phyloP scores from a whole-genome alignment of 176 grass and related monocot species.

The Lolium perenne region DNA sequence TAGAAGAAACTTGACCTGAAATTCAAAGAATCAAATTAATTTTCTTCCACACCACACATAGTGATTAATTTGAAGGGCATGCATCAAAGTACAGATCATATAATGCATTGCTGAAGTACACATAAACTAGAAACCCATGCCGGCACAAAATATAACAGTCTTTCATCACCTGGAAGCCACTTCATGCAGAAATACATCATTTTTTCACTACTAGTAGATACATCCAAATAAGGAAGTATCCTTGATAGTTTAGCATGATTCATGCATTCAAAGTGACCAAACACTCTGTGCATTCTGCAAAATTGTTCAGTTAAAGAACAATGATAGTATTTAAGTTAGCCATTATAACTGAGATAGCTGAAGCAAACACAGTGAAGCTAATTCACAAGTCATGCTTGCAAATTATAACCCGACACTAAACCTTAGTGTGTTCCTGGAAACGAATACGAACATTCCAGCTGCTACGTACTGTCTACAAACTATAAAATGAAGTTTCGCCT shows the following conservation, averaged over 20 bases:
- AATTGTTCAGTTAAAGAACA: background rate
- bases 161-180: background rate
- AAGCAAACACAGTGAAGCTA: background rate
- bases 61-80: background rate
- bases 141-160: background rate
- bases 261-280: background rate
- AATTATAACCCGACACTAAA: background rate
- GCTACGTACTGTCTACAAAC: background rate
- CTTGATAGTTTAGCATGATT: background rate
- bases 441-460: background rate
- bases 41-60: background rate
- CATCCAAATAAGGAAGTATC: background rate
- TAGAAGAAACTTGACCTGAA: constrained; percentile 25
- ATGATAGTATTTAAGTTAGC: background rate
- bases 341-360: background rate
- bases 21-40: constrained; percentile 9
- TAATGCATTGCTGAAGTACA: background rate
- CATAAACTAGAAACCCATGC: background rate
- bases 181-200: background rate
- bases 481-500: background rate
- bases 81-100: background rate
- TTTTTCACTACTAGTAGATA: background rate
- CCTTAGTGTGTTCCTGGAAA: background rate
- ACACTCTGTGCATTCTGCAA: background rate
- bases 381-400: background rate